These are phyloP conservation scores for Aspergillus intermedius DNA, from an alignment of 2,329 filamentous ascomycete species.

Conservation along the genomic window DNA sequence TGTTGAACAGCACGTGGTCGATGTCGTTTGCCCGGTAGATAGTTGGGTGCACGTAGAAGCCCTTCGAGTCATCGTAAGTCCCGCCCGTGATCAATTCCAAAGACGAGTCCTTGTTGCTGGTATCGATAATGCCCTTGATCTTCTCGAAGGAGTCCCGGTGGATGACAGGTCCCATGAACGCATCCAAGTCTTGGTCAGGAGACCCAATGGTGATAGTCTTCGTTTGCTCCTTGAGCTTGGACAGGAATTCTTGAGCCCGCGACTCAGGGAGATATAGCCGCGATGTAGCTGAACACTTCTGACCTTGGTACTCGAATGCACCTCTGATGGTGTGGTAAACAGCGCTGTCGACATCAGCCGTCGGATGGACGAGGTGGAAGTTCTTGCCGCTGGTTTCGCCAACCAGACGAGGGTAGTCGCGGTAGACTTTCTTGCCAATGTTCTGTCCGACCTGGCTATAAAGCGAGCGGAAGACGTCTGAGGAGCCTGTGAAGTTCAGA, in stretches of 20 bases:
- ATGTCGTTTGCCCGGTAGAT: slow-evolving; percentile 67
- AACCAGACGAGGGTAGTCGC: slow-evolving; percentile 75
- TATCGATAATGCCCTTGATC: slow-evolving; percentile 66
- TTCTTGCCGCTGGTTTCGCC: slow-evolving; percentile 90
- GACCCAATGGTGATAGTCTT: slow-evolving; percentile 61
- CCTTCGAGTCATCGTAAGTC: slow-evolving; percentile 65
- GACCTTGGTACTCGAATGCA: slow-evolving; percentile 81
- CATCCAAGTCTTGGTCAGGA: slow-evolving; percentile 36
- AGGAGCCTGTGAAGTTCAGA: slow-evolving; percentile 87
- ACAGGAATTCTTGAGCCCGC: slow-evolving; percentile 63
- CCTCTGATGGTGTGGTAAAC: slow-evolving; percentile 74
- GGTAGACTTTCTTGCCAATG: slow-evolving; percentile 71
- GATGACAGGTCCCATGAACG: slow-evolving; percentile 80
- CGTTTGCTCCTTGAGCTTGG: slow-evolving; percentile 58
- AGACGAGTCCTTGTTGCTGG: slow-evolving; percentile 64
- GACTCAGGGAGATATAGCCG: slow-evolving; percentile 70
- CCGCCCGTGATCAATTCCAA: slow-evolving; percentile 67
- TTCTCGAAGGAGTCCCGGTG: slow-evolving; percentile 73
- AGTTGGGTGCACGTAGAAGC: slow-evolving; percentile 75
- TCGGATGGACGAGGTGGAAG: slow-evolving; percentile 72
- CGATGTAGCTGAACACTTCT: slow-evolving; percentile 80
- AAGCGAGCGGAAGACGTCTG: slow-evolving; percentile 79
- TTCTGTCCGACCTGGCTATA: slow-evolving; percentile 76
- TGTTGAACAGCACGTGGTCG: slow-evolving; percentile 62
- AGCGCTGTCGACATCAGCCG: slow-evolving; percentile 69